Conservation (phyloP, 1,284 basidiomycete species). For the Leccinum subfulvum region DNA sequence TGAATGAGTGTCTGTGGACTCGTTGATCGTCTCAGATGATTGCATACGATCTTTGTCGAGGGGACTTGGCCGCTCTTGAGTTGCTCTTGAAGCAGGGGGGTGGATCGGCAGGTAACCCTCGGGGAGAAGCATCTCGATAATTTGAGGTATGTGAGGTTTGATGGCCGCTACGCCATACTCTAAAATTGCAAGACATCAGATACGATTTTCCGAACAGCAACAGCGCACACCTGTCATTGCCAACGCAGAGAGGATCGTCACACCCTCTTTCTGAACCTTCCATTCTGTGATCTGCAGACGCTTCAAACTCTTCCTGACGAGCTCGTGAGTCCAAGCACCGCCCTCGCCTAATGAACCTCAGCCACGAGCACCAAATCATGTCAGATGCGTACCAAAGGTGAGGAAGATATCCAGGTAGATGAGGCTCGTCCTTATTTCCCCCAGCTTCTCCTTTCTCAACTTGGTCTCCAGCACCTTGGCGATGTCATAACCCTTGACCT, state of each 20-base stretch:
- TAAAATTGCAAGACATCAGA: conserved; percentile 2
- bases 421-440: conserved; percentile 25
- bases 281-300: conserved; percentile 11
- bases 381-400: conserved; percentile 13
- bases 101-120: neutral
- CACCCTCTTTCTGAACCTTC: conserved; percentile 25
- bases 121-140: conserved; percentile 19
- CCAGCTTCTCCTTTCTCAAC: conserved; percentile 10
- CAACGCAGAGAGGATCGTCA: conserved; percentile 25
- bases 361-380: neutral
- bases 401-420: conserved; percentile 26
- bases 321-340: conserved; percentile 8
- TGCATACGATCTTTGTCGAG: neutral
- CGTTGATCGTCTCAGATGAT: neutral
- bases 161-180: conserved; percentile 20
- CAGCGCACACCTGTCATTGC: conserved; percentile 18
- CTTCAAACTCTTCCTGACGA: conserved; percentile 15
- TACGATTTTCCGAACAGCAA: neutral
- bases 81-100: conserved; percentile 1
- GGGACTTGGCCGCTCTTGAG: neutral
- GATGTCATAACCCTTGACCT: conserved; percentile 15
- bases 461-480: conserved; percentile 19
- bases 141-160: conserved; percentile 3
- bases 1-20: neutral
- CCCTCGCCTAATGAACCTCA: conserved; percentile 5